phyloP scores from a whole-genome alignment of 345 rosid species.

The Camelina sativa region DNA sequence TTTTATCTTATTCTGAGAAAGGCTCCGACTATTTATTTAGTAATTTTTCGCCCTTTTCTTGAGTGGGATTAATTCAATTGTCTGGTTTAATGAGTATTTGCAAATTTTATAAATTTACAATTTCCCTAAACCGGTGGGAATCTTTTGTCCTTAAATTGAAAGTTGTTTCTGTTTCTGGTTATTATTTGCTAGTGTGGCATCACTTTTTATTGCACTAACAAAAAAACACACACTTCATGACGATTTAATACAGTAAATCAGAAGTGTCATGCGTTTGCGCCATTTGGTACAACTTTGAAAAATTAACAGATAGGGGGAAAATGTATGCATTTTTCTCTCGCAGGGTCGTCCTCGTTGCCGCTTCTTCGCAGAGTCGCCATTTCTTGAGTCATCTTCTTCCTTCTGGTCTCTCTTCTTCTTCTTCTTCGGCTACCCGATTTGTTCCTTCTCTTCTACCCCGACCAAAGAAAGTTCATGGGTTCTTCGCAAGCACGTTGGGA shows the following conservation, averaged over 20 bases:
- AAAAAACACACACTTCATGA: constrained; percentile 1
- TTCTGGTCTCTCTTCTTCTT: not conserved
- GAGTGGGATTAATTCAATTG: no score
- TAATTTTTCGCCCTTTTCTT: not conserved
- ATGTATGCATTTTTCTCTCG: constrained; percentile 52
- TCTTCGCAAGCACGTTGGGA: no score
- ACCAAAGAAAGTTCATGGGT: no score
- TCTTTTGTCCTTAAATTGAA: not conserved
- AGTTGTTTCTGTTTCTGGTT: not conserved
- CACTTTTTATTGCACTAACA: not conserved
- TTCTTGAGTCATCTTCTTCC: constrained; percentile 27
- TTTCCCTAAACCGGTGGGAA: not conserved
- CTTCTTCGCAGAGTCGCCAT: constrained; percentile 36
- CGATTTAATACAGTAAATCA: not conserved
- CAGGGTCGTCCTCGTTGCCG: constrained; percentile 22
- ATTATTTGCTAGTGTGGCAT: not conserved
- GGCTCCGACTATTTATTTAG: not conserved
- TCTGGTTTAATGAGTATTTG: not conserved
- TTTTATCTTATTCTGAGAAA: not conserved
- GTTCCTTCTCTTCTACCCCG: no score
- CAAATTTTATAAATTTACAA: not conserved
- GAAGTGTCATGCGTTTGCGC: constrained; percentile 7
- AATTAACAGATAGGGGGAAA: constrained; percentile 1
- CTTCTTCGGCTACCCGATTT: no score
- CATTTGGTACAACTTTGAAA: constrained; percentile 1